Evolutionary conservation across 2,329 filamentous ascomycete genomes (phyloP).

Genomic region (Penicillium nordicum): DNA sequence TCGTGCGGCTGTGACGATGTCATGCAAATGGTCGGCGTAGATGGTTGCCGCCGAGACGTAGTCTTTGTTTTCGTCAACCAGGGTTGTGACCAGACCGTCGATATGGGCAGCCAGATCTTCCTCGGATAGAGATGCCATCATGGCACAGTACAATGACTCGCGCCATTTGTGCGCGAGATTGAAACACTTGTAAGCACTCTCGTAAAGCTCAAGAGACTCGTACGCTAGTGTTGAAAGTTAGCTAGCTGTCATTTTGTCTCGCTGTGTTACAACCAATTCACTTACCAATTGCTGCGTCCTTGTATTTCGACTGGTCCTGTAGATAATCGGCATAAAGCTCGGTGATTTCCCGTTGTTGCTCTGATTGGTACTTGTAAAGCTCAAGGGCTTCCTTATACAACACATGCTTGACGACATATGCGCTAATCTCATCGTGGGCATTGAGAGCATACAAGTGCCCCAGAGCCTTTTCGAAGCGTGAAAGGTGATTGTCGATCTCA

Average conservation of each 20-base stretch:
- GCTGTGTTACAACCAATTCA: neutral
- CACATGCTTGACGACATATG: conserved; percentile 73
- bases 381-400: conserved; percentile 75
- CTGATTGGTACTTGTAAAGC: conserved; percentile 77
- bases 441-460: conserved; percentile 69
- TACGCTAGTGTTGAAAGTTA: conserved; percentile 54
- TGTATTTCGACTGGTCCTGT: conserved; percentile 69
- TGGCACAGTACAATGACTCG: conserved; percentile 78
- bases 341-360: conserved; percentile 66
- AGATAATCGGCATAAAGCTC: conserved; percentile 76
- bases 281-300: conserved; percentile 72
- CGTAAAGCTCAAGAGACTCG: conserved; percentile 75
- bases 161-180: conserved; percentile 84
- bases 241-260: neutral
- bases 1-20: conserved; percentile 66
- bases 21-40: conserved; percentile 73
- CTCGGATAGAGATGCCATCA: conserved; percentile 61
- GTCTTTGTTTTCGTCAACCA: conserved; percentile 76
- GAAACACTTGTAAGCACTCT: conserved; percentile 76
- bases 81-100: conserved; percentile 69
- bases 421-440: conserved; percentile 71
- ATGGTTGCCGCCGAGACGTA: conserved; percentile 76
- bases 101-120: conserved; percentile 66
- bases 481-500: conserved; percentile 83
- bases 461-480: conserved; percentile 72